Evolutionary conservation across 495 filamentous ascomycete species (phyloP), one percentile per base, ranked within the genome.

Genomic region (Penicillium parvum): DNA sequence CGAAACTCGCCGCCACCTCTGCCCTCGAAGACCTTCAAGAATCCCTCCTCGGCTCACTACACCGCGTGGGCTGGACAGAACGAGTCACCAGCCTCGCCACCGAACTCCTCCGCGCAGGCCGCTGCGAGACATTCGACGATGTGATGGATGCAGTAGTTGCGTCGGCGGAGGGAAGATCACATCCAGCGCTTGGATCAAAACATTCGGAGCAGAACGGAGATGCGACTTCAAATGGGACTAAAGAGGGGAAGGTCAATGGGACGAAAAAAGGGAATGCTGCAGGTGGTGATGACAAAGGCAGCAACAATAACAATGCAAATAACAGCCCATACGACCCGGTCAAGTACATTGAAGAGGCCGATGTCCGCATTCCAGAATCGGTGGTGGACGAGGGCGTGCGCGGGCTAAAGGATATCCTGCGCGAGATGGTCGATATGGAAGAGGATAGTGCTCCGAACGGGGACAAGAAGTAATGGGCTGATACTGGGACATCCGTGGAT

Each of bases 371-470:
- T 23, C 69, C 69, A 1, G 49, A 62, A 25, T 44, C 51, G 6
- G 63, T 71, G 10, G 69, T 73, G 17, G 67, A 69, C n/a, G 68
- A 73, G 44, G 69, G 69, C 4, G 66, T 71, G 2, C 48, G 62
- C 3, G 66, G 69, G 4, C 54, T 77, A 28, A 73, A 73, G 39
- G 72, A 74, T 11, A 65, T 72, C 3, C 40, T 77, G 35, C 58
- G 73, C 22, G 72, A 75, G 39, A 66, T 77, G 44, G 67, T 72
- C 19, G 63, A 72, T 7, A 51, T 76, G 25, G 67, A 74, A 23
- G 72, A 69, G 19, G 68, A 75, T 40, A 57, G 43, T 32, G 37
- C 43, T 23, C 37, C 41, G n/a, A 67, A 64, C 14, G 61, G 58
- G 21, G 55, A 63, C 29, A 58, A 55, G 42, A 56, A 60, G 25